Base-by-base conservation (phyloP, 2,329 filamentous ascomycete species). In the Cytospora paraplurivora region DNA sequence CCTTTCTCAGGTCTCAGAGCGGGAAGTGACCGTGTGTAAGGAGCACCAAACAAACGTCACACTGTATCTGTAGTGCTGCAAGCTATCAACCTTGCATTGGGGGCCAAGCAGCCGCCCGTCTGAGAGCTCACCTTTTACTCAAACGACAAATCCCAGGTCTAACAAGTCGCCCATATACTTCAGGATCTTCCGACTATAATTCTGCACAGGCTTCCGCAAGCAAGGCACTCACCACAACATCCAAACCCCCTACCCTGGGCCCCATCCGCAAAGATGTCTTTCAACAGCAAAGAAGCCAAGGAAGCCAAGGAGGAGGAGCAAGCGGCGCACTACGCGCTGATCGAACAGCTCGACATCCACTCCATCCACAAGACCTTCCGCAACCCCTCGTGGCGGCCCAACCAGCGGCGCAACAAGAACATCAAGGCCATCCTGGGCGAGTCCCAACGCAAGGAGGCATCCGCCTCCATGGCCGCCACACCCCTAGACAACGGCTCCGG, bases 381-480 rank as follows among this genome's bases (percentile, higher is more conserved):
- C 76, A 97, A 93, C 74, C 82, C 90, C 3, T 80, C 87, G 75
- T 99, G 95, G 95, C 93, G 91, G 73, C 92, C 95, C 17, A 92
- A 94, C 69, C 90, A 93, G 76, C 93, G 95, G 58, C 92, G 95
- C 77, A 99, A 99, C 85, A 99, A 99, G 82, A 98, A 97, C 77
- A 89, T 98, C 77, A 98, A 98, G 78, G 92, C 96, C 71, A 95
- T 99, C 67, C 84, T 99, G 66, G 90, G 92, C 65, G 95, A 99
- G 72, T 91, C 90, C 13, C 87, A 91, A 27, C 89, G 92, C 70
- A 92, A 90, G 73, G 94, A 98, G 80, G 92, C 92, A 21, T 38
- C 55, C 41, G 52, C 56, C n/a, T 96, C 93, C 4, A 84, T 91
- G 41, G 82, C 93, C 72, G 92, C 90, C 17, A 97, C 86, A 1